Percentiles rank a stretch among this genome's conserved stretches.
Conservation (phyloP, 805 yeast species). For the Metschnikowia lochheadii region DNA sequence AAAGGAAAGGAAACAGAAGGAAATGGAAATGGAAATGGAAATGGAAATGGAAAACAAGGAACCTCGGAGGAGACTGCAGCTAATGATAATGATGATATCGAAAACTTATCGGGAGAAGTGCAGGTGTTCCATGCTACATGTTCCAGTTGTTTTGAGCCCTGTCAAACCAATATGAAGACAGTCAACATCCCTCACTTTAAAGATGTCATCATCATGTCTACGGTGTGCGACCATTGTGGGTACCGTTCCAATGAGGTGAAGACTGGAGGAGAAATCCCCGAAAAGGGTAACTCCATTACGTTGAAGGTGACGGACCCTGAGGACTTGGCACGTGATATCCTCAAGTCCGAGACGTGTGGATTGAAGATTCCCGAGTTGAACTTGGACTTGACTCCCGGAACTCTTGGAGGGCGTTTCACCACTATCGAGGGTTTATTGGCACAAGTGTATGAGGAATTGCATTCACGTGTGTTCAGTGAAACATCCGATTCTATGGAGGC, state of each 20-base stretch:
- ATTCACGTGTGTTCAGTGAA: constrained; percentile 75
- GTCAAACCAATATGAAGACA: constrained; percentile 94
- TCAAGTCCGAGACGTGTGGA: constrained; percentile 92
- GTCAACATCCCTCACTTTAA: constrained; percentile 97
- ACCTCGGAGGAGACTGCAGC: constrained; percentile 12
- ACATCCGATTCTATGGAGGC: constrained; percentile 90
- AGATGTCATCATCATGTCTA: constrained; percentile 95
- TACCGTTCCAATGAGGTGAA: constrained; percentile 96
- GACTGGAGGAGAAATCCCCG: constrained; percentile 96
- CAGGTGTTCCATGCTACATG: constrained; percentile 92
- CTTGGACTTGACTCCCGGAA: constrained; percentile 91
- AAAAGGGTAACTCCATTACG: constrained; percentile 69
- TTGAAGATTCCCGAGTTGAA: constrained; percentile 80
- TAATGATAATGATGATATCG: constrained; percentile 70
- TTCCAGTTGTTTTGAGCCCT: constrained; percentile 77
- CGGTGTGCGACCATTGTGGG: constrained; percentile 89
- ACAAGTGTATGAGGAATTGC: constrained; percentile 87
- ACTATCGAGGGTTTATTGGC: constrained; percentile 89
- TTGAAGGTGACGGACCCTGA: constrained; percentile 81
- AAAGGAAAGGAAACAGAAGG: too few relatives aligned
- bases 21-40: too few relatives aligned
- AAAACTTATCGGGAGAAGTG: constrained; percentile 83
- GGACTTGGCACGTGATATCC: constrained; percentile 89
- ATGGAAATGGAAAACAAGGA: too few relatives aligned
- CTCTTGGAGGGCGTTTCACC: constrained; percentile 96